Percentiles rank a stretch among this genome's conserved stretches.
These are phyloP conservation scores for Aquanectria penicillioides DNA, from an alignment of 2,329 filamentous ascomycete species.

Conservation along the genomic window DNA sequence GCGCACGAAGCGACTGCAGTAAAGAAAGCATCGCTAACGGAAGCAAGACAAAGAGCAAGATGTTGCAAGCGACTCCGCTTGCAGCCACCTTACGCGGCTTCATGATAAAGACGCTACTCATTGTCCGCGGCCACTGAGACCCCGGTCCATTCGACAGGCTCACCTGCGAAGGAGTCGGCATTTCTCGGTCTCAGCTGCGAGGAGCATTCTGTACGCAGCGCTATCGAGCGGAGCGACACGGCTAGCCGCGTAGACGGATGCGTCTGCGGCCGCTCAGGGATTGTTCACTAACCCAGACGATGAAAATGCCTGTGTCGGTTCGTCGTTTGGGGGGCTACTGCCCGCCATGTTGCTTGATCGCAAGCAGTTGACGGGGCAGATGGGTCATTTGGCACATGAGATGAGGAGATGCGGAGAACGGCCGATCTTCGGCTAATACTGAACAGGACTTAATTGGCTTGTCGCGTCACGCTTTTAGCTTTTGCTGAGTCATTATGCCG, in stretches of 20 bases:
- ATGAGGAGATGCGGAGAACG: too few relatives aligned
- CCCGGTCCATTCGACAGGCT: conserved; percentile 17
- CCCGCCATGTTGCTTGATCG: neutral
- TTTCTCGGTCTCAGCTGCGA: conserved; percentile 13
- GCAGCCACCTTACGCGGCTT: conserved; percentile 6
- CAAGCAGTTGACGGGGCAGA: neutral
- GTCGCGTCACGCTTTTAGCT: neutral
- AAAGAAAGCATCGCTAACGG: conserved; percentile 12
- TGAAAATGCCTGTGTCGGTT: conserved; percentile 15
- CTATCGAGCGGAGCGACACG: conserved; percentile 10
- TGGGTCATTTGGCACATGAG: too few relatives aligned
- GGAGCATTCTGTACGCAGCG: neutral
- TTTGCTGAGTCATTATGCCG: neutral
- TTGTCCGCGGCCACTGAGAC: conserved; percentile 13
- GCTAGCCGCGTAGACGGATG: neutral
- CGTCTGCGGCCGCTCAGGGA: neutral
- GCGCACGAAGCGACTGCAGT: conserved; percentile 6
- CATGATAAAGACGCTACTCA: conserved; percentile 1
- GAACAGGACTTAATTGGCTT: neutral
- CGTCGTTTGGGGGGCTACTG: neutral
- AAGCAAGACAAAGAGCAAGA: conserved; percentile 16
- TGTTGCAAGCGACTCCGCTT: neutral
- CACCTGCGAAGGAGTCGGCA: conserved; percentile 17
- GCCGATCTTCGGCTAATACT: neutral
- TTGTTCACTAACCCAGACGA: conserved; percentile 14